These are phyloP conservation scores for Dactylonectria estremocensis DNA, from an alignment of 2,329 filamentous ascomycete genomes.

Conservation along the genomic window DNA sequence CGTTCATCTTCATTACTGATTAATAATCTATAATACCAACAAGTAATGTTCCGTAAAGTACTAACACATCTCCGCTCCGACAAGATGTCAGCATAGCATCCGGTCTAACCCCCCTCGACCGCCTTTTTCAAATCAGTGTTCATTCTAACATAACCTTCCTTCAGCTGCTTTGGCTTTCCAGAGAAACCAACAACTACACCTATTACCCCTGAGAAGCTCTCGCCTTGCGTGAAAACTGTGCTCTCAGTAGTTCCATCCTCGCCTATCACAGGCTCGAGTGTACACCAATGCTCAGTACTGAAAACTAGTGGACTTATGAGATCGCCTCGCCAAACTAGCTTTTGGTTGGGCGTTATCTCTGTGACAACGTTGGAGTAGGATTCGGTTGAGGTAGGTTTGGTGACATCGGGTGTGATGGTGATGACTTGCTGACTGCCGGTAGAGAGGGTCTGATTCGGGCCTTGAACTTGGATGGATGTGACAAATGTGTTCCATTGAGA, in stretches of 20 bases:
- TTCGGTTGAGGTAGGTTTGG: background rate
- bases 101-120: no score
- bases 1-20: no score
- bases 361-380: conserved; percentile 12
- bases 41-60: no score
- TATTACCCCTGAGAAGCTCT: no score
- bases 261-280: fast-evolving
- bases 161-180: no score
- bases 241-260: background rate
- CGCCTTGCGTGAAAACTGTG: conserved; percentile 15
- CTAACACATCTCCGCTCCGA: no score
- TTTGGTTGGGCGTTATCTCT: background rate
- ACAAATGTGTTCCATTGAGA: conserved; percentile 28
- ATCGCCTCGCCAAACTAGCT: conserved; percentile 20
- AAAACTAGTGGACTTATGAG: background rate
- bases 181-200: no score
- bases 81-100: no score
- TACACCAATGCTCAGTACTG: conserved; percentile 27
- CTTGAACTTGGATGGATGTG: conserved; percentile 9
- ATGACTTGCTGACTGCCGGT: conserved; percentile 29
- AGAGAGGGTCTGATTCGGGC: background rate
- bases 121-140: no score
- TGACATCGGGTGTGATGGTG: background rate
- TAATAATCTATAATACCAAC: no score
- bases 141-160: no score